These are phyloP conservation scores for Leonotis leonurus DNA, from an alignment of 257 asterid genomes.

Conservation along the genomic window DNA sequence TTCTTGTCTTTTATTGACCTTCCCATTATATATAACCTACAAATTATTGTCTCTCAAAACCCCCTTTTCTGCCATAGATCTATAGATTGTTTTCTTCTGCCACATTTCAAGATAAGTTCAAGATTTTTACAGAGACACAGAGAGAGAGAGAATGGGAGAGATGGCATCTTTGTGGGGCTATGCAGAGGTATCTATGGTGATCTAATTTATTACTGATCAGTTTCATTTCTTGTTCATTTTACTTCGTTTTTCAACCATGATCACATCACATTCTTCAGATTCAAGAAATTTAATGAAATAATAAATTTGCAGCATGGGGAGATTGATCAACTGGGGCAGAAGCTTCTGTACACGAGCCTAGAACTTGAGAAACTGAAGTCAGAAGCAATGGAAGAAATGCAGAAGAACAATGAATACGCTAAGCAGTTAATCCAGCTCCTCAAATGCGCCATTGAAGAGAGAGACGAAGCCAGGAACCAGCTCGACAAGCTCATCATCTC, in stretches of 20 bases:
- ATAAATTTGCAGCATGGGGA: conserved; percentile 34
- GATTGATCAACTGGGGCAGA: conserved; percentile 32
- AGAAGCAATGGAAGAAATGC: conserved; percentile 31
- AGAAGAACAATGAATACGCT: conserved; percentile 31
- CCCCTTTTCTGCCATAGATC: conserved; percentile 25
- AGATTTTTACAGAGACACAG: neutral
- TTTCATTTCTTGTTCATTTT: neutral
- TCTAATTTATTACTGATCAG: too few species aligned
- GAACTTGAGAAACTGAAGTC: conserved; percentile 39
- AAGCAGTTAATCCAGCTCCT: conserved; percentile 29
- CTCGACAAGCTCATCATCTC: conserved; percentile 30
- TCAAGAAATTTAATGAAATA: too few species aligned
- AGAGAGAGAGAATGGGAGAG: conserved; percentile 44
- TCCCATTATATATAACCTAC: conserved; percentile 39
- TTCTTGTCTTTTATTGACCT: conserved; percentile 25
- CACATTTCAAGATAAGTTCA: neutral
- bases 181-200: conserved; percentile 47
- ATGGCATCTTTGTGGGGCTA: conserved; percentile 55
- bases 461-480: conserved; percentile 45
- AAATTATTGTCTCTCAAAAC: conserved; percentile 13
- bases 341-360: conserved; percentile 30
- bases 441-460: conserved; percentile 30
- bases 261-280: too few species aligned
- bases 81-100: conserved; percentile 16
- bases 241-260: too few species aligned